Base-by-base conservation (phyloP, 306 rosid genomes). In the Coriaria nepalensis region DNA sequence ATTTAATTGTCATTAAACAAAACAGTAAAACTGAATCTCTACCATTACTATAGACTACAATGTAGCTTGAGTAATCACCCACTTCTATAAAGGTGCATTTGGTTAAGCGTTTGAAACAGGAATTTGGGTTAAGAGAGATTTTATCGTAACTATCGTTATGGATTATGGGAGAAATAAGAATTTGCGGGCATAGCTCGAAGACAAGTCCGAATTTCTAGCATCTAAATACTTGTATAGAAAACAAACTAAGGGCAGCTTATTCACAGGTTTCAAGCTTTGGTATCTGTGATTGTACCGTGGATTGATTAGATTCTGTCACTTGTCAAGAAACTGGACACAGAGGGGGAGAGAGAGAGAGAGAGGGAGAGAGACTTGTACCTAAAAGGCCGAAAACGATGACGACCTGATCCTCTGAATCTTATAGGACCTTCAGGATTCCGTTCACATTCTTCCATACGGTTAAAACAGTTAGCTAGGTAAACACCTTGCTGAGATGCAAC, bases 401-500 rank as follows among this genome's bases (percentile, higher is more conserved):
- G 98, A 48, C 98, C 98, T 63, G 75, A 66, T 65, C 79, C 98
- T 62, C 98, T 74, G 77, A 85, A 85, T 57, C 98, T 77, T 59
- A 85, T 71, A 57, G 98, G 98, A 71, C 98, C 95, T 66, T 90
- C 96, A 2, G 98, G 98, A 47, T 67, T 39, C 11, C 60, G 46
- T 53, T 90, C 98, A 50, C 84, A 63, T 13, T 77, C 68, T 45
- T 90, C 96, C 94, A 90, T 73, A 9, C 81, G 79, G 59, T 90
- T 75, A 56, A 90, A 85, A 57, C 96, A 90, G 37, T 68, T 60
- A 39, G 98, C 93, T 35, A 90, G 73, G 70, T 85, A 90, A 43
- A 46, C 72, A 50, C 95, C 98, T 71, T 90, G 95, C 55, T 90
- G 98, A 40, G 95, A 73, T 15, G 98, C 98, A 71, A 90, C 98